Evolutionary conservation across 2,329 filamentous ascomycete genomes (phyloP).

Genomic region (Colletotrichum neosansevieriae): DNA sequence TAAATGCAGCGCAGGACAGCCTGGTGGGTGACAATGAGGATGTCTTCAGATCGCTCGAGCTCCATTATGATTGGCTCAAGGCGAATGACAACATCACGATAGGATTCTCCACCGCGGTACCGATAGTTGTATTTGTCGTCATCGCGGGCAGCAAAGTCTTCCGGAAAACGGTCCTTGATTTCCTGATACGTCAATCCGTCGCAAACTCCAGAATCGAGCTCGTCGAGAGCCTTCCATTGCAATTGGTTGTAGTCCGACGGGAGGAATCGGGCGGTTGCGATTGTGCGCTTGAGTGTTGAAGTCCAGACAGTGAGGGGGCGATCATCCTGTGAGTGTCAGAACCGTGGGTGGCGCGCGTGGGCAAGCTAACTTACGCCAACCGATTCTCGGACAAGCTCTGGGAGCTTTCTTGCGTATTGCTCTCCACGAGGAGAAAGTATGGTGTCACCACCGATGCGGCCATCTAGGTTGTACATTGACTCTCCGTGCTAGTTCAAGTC

Average conservation of each 20-base stretch:
- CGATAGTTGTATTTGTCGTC: constrained; percentile 99
- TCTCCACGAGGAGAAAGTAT: constrained; percentile 88
- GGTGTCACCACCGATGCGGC: constrained; percentile 93
- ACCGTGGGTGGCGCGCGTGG: not conserved
- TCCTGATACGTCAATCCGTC: constrained; percentile 97
- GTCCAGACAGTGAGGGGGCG: constrained; percentile 73
- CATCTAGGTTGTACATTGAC: constrained; percentile 89
- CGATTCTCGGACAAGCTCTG: constrained; percentile 85
- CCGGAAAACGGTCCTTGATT: constrained; percentile 90
- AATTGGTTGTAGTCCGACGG: constrained; percentile 88
- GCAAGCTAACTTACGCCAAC: constrained; percentile 75
- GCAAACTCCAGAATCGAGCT: constrained; percentile 96
- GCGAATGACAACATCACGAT: constrained; percentile 96
- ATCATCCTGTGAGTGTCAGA: constrained; percentile 60
- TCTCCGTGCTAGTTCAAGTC: constrained; percentile 80
- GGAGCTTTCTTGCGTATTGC: constrained; percentile 86
- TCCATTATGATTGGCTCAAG: constrained; percentile 99
- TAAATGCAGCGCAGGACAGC: constrained; percentile 97
- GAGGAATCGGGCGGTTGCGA: constrained; percentile 88
- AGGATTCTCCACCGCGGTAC: constrained; percentile 94
- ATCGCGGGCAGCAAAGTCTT: constrained; percentile 95
- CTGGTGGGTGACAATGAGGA: constrained; percentile 97
- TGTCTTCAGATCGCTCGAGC: constrained; percentile 93
- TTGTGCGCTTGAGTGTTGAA: constrained; percentile 80
- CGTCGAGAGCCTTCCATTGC: constrained; percentile 98